Evolutionary conservation across 148 eudicot genomes (phyloP).

Genomic region (Fagopyrum tataricum): DNA sequence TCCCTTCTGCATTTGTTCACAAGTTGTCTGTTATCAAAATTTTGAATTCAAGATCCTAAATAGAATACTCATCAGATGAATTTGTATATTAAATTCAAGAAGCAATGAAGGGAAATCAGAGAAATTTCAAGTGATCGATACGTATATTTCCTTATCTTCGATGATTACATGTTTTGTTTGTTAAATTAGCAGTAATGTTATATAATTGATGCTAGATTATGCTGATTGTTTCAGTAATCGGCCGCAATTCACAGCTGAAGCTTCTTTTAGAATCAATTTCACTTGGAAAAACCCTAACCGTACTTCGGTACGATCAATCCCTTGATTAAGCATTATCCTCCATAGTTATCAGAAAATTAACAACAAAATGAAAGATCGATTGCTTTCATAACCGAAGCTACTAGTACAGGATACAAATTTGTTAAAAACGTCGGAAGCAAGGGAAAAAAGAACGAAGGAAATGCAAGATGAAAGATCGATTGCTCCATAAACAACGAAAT

Average conservation of each 20-base stretch:
- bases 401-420: background rate
- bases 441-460: background rate
- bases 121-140: background rate
- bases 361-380: background rate
- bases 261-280: background rate
- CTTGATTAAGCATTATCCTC: background rate
- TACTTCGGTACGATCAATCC: background rate
- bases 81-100: background rate
- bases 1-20: background rate
- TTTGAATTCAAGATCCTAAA: background rate
- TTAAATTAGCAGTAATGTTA: background rate
- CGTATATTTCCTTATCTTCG: background rate
- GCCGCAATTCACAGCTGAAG: background rate
- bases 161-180: background rate
- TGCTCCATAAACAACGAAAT: background rate
- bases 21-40: background rate
- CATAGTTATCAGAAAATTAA: background rate
- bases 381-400: background rate
- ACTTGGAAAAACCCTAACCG: constrained; percentile 3
- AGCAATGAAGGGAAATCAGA: background rate
- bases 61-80: background rate
- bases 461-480: background rate
- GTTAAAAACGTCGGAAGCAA: background rate
- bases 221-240: background rate
- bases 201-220: background rate